Percentiles rank a stretch among this genome's conserved stretches.
phyloP scores from a whole-genome alignment of 1,139 yeast species.

The Protomyces inundatus region DNA sequence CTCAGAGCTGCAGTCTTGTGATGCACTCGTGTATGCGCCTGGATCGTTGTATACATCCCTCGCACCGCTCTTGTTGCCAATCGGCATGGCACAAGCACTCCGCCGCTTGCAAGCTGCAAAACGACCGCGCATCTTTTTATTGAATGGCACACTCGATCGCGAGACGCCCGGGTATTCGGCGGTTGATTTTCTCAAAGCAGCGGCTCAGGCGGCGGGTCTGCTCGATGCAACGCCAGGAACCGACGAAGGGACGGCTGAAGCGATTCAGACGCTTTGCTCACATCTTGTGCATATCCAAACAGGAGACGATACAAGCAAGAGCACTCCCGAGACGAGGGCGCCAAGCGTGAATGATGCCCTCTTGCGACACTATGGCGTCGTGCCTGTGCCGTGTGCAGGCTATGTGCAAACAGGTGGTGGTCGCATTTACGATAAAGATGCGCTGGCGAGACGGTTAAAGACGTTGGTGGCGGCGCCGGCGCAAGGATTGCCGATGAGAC shows the following conservation, averaged over 20 bases:
- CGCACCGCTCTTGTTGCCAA: not conserved
- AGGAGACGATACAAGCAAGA: not conserved
- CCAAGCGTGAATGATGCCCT: no score
- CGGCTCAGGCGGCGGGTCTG: not conserved
- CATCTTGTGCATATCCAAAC: not conserved
- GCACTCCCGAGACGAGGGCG: no score
- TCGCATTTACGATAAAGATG: not conserved
- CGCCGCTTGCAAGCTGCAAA: not conserved
- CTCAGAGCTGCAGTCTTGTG: slow-evolving; percentile 49
- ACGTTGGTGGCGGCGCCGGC: not conserved
- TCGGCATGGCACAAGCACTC: not conserved
- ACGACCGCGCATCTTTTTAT: not conserved
- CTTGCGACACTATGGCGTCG: no score
- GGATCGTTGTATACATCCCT: slow-evolving; percentile 53
- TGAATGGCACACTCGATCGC: slow-evolving; percentile 10
- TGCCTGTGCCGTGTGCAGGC: no score
- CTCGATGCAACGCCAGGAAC: not conserved
- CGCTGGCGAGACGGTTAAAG: not conserved
- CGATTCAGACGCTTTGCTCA: not conserved
- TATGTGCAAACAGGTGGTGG: not conserved
- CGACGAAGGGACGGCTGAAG: not conserved
- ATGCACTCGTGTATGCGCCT: slow-evolving; percentile 66
- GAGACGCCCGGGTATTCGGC: not conserved
- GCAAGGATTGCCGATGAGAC: not conserved
- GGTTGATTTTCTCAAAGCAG: not conserved